Evolutionary conservation across 2,329 filamentous ascomycete genomes (phyloP), one percentile per base, ranked within the genome.

Genomic region (Didymella keratinophila): DNA sequence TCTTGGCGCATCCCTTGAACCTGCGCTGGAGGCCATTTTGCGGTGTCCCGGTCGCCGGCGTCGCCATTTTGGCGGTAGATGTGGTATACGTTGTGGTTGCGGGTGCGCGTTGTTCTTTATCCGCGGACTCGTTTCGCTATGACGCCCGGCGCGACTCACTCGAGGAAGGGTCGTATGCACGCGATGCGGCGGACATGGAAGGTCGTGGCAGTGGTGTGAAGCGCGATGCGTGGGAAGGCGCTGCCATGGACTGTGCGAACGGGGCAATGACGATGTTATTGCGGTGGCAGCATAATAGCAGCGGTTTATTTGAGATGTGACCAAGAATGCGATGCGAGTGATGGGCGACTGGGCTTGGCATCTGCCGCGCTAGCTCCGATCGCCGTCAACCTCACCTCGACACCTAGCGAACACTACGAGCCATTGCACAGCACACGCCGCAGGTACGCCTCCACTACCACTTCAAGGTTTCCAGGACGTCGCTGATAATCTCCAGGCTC

Each of bases 1-100:
- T 93, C 71, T 86, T 87, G 47, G 93, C 95, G 81, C 94, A 97
- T 62, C 95, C 95, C 52, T 83, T 82, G 76, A 96, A 99, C 64
- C 89, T 71, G 76, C 80, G 74, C 77, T 85, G 73, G 66, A 76
- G 58, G 78, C 79, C 71, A 79, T 81, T 46, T 81, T 82, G 59
- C 84, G 84, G 73, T 81, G 68, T 62, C 27, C 67, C 66, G 8
- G 53, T 46, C 36, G 50, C 37, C 21, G 48, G 57, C 3, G 52
- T 52, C 21, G 47, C 46, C 56, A 58, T 56, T 32, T 27, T 23
- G 46, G 42, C 23, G 11, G 36, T 43, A 25, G 46, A 10, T 11
- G 58, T 21, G 36, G n/a, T 43, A 11, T 25, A 20, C 5, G 30
- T 44, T 27, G 45, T 36, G 10, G 37, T 14, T 27, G 10, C 7